Base-by-base conservation (phyloP, 208 protist genomes). In the Trypanosoma caninum region DNA sequence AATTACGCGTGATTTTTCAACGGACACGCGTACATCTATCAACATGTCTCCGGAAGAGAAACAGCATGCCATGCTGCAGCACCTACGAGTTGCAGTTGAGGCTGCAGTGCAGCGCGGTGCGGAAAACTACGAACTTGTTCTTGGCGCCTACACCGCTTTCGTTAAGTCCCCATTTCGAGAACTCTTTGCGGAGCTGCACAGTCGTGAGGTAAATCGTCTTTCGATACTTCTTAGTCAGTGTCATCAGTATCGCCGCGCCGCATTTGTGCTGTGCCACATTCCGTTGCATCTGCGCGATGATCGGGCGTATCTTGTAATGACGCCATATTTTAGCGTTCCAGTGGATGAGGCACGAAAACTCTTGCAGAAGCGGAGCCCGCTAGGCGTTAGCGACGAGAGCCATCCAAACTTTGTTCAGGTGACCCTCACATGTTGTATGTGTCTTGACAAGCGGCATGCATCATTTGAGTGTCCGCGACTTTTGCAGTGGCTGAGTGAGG, bases 391-490 rank as follows among this genome's bases (percentile, higher is more conserved):
- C 20, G 65, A 74, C 47, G 63, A 53, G 7, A 62, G 38, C 18
- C 83, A 90, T 52, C 83, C 83, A 16, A 92, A 92, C 65, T 91
- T 95, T 74, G 65, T 89, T 10, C 88, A 95, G 65, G 84, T 95
- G 30, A 85, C 84, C 18, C 60, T 67, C 30, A 92, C 88, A 37
- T 95, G 88, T 60, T 95, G 88, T 66, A 92, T 95, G 76, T 95
- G 88, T 63, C 73, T 95, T n/a, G 88, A 95, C 46, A 74, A 79
- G 28, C 74, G 65, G 7, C 88, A 95, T 68, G 80, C 88, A 8
- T 89, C 82, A 3, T 79, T 84, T 66, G 57, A 67, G 25, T 95
- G 88, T 48, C 88, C 88, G 20, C 71, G 79, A 0, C 61, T 95
- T 18, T 41, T 30, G 3, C 57, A 71, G 44, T 95, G 88, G 85